Evolutionary conservation across 2,329 filamentous ascomycete genomes (phyloP).

Genomic region (Diaporthe sp.): DNA sequence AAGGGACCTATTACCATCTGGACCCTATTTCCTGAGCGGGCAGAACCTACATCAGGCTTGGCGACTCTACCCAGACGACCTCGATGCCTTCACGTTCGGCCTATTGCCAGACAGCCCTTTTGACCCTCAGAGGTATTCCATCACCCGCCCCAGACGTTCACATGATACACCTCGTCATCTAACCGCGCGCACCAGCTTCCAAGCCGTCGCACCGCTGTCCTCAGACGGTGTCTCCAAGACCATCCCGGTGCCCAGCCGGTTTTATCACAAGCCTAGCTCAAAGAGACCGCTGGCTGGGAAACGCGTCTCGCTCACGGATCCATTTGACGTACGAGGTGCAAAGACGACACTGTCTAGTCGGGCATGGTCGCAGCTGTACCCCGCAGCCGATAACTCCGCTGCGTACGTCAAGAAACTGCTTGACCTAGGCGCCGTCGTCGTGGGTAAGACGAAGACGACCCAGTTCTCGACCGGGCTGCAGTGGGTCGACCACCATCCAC

Average conservation of each 20-base stretch:
- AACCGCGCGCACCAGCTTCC: constrained; percentile 46
- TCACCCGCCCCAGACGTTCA: not conserved
- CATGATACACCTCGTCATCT: not conserved
- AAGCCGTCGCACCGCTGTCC: constrained; percentile 48
- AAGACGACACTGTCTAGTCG: constrained; percentile 70
- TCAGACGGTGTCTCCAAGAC: constrained; percentile 46
- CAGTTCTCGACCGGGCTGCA: constrained; percentile 53
- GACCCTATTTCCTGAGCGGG: constrained; percentile 58
- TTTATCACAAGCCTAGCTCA: constrained; percentile 29
- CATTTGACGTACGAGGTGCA: constrained; percentile 60
- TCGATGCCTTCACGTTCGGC: constrained; percentile 55
- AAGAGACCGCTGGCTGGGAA: constrained; percentile 54
- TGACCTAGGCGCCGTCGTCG: constrained; percentile 69
- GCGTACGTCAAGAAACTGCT: constrained; percentile 68
- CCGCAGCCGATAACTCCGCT: constrained; percentile 60
- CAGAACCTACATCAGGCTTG: constrained; percentile 59
- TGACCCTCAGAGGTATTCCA: constrained; percentile 32
- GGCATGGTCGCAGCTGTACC: constrained; percentile 69
- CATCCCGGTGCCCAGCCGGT: constrained; percentile 41
- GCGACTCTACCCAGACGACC: constrained; percentile 56
- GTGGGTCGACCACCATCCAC: constrained; percentile 47
- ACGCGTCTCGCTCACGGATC: constrained; percentile 54
- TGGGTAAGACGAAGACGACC: constrained; percentile 67
- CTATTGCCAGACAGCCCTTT: constrained; percentile 53
- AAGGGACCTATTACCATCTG: constrained; percentile 51